Evolutionary conservation across 768 basidiomycete species (phyloP).

Genomic region (Phlebiopsis flavidoalba): DNA sequence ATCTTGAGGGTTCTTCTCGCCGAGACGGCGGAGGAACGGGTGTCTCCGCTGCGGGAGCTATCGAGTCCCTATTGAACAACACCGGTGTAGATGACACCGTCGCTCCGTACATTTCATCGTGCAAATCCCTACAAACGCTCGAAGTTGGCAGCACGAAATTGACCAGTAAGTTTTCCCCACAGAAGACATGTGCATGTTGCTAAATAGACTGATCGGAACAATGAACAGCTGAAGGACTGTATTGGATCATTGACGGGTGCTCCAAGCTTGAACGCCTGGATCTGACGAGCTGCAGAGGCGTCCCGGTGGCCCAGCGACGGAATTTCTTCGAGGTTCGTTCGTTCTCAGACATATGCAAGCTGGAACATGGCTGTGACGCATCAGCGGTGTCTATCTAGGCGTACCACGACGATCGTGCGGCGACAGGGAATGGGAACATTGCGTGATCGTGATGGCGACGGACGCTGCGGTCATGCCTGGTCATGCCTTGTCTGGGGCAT

Average conservation of each 20-base stretch:
- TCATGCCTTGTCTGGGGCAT: neutral
- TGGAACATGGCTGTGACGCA: neutral
- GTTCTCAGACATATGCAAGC: neutral
- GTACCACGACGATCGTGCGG: neutral
- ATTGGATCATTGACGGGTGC: slow-evolving; percentile 55
- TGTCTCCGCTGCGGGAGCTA: slow-evolving; percentile 42
- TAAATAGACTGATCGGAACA: neutral
- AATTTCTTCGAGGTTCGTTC: slow-evolving; percentile 57
- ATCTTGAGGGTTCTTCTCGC: slow-evolving; percentile 42
- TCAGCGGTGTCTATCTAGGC: neutral
- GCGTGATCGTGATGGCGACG: neutral
- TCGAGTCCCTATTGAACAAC: slow-evolving; percentile 54
- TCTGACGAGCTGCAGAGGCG: slow-evolving; percentile 63
- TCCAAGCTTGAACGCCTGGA: slow-evolving; percentile 46
- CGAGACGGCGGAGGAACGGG: slow-evolving; percentile 22
- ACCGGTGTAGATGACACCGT: slow-evolving; percentile 58
- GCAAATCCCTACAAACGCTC: slow-evolving; percentile 41
- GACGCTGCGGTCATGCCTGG: neutral
- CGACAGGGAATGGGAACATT: neutral
- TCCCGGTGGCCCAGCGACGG: slow-evolving; percentile 53
- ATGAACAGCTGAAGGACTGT: slow-evolving; percentile 45
- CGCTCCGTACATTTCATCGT: slow-evolving; percentile 46
- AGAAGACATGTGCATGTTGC: neutral
- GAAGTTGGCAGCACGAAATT: slow-evolving; percentile 56
- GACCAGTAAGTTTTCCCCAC: slow-evolving; percentile 37